Percentiles rank a stretch among this genome's conserved stretches.
phyloP scores from a whole-genome alignment of 2,329 filamentous ascomycete genomes.

The Hypomyces perniciosus region DNA sequence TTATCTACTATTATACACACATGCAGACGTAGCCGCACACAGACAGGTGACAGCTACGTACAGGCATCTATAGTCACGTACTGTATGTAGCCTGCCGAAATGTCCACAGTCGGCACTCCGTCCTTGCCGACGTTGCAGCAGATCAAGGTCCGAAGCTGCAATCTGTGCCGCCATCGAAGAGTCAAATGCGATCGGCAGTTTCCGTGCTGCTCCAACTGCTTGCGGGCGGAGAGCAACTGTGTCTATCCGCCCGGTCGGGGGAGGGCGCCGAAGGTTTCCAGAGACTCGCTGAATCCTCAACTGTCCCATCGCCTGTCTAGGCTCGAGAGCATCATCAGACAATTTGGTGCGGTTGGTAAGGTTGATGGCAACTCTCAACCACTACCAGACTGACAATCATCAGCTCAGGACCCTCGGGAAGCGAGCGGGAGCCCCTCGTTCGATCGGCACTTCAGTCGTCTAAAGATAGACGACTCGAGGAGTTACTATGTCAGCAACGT shows the following conservation, averaged over 20 bases:
- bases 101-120: neutral
- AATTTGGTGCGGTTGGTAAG: neutral
- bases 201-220: slow-evolving; percentile 37
- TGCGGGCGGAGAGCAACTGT: slow-evolving; percentile 10
- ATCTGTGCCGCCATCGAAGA: slow-evolving; percentile 30
- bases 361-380: neutral
- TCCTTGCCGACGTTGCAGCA: too few species aligned
- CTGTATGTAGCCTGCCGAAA: neutral
- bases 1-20: too few species aligned
- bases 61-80: too few species aligned
- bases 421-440: neutral
- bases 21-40: too few species aligned
- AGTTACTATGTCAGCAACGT: slow-evolving; percentile 17
- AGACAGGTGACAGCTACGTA: too few species aligned
- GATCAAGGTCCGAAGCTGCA: neutral
- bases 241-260: slow-evolving; percentile 14
- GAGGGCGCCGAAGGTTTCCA: slow-evolving; percentile 13
- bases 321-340: neutral
- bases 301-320: slow-evolving; percentile 9
- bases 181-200: slow-evolving; percentile 33
- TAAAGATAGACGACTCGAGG: slow-evolving; percentile 11
- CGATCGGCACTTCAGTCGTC: slow-evolving; percentile 8
- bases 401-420: neutral
- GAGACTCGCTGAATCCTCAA: neutral
- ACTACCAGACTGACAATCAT: too few species aligned